Evolutionary conservation across 2,329 filamentous ascomycete genomes (phyloP), one percentile per base, ranked within the genome.

Genomic region (Cladorrhinum sp.): DNA sequence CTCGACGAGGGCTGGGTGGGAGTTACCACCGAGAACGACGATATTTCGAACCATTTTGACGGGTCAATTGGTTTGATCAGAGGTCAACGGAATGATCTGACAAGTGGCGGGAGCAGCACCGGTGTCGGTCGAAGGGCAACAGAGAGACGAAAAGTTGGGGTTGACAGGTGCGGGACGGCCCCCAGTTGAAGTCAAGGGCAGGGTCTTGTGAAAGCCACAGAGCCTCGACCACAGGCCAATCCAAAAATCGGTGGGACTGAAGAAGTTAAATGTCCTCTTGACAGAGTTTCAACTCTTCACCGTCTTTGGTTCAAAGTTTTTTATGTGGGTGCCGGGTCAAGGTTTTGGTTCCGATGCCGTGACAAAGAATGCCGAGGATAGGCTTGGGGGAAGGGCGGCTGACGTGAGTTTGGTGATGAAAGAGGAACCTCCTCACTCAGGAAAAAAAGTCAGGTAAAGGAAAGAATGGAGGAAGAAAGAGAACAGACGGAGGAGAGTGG

Each of bases 11-110:
- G 90, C 84, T 28, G 93, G 93, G 79, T 98, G 94, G 72, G 92
- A 96, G 75, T 90, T 95, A 65, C 94, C 94, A 69, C 92, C 92
- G 68, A 98, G 87, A 65, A 98, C 86, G 71, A 96, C 91, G 67
- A 98, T 91, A 75, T 96, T 96, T 74, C 92, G 88, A 68, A 96
- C 93, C 92, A 96, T 96, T 39, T 33, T 67, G 63, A 52, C 36
- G 60, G 53, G 30, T 64, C 55, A 55, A 54, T 62, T 58, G 52
- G 61, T 36, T 33, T 55, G 51, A 49, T 39, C 23, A 33, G 42
- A 39, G 24, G n/a, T 14, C 53, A 59, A 58, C 59, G 50, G 55
- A 56, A 59, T 60, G 59, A 57, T 58, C 33, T 51, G 53, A 59
- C 42, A 60, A 48, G 58, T 54, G 56, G 59, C 49, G 57, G 61